Evolutionary conservation across 2,329 filamentous ascomycete species (phyloP).

Genomic region (Ceratocystis destructans): DNA sequence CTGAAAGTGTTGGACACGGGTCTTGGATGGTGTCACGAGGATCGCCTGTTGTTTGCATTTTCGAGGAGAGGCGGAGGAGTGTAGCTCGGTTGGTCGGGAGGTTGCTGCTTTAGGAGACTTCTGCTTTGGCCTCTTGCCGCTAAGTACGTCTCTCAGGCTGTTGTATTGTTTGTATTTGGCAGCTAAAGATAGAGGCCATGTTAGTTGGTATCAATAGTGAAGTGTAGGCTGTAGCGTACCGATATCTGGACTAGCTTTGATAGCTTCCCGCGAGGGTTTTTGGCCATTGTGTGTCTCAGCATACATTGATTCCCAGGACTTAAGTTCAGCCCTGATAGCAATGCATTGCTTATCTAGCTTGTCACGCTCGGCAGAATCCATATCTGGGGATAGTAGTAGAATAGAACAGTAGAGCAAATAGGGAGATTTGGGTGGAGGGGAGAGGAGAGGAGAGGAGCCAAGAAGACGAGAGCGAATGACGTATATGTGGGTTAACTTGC

Average conservation of each 20-base stretch:
- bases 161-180: conserved; percentile 71
- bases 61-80: conserved; percentile 33
- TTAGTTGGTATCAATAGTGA: background rate
- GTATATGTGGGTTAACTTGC: too few species aligned
- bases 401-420: background rate
- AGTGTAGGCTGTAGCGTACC: conserved; percentile 34
- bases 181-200: conserved; percentile 24
- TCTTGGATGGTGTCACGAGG: conserved; percentile 35
- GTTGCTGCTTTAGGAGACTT: conserved; percentile 24
- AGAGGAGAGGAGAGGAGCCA: background rate
- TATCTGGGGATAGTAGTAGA: conserved; percentile 22
- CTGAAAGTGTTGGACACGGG: conserved; percentile 19
- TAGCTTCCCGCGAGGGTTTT: conserved; percentile 61
- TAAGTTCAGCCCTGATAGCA: conserved; percentile 53
- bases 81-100: conserved; percentile 24
- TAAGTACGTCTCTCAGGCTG: conserved; percentile 45
- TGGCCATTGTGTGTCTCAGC: conserved; percentile 46
- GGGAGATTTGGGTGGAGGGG: background rate
- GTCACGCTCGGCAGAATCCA: conserved; percentile 35
- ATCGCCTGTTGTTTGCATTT: conserved; percentile 29
- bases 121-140: conserved; percentile 36
- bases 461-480: too few species aligned
- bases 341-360: conserved; percentile 38
- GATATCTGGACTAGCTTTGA: conserved; percentile 58
- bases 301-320: conserved; percentile 61